Evolutionary conservation across 2,329 filamentous ascomycete species (phyloP).

Genomic region (Geosmithia putterillii): DNA sequence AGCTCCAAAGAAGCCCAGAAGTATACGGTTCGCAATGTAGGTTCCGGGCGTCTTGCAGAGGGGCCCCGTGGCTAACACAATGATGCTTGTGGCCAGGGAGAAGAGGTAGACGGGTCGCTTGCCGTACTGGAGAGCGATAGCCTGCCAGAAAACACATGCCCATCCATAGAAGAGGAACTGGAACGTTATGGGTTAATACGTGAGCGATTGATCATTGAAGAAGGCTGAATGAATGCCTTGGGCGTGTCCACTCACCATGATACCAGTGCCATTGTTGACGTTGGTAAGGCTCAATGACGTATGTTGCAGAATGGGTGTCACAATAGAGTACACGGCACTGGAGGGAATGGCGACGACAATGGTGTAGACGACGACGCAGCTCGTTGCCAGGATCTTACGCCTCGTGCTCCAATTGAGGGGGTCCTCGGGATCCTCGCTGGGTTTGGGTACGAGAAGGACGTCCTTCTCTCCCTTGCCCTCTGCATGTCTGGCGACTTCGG

Average conservation of each 20-base stretch:
- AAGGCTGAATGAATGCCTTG: no score
- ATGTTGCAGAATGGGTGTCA: constrained; percentile 12
- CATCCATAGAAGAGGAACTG: constrained; percentile 19
- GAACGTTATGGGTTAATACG: no score
- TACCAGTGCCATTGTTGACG: constrained; percentile 17
- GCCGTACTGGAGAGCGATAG: constrained; percentile 17
- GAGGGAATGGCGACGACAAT: constrained; percentile 9
- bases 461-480: constrained; percentile 5
- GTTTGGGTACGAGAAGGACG: constrained; percentile 11
- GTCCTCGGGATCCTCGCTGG: constrained; percentile 12
- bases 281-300: constrained; percentile 10
- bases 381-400: constrained; percentile 9
- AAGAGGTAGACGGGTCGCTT: constrained; percentile 16
- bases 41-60: constrained; percentile 10
- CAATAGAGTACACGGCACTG: constrained; percentile 16
- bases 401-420: constrained; percentile 12
- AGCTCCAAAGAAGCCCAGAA: constrained; percentile 13
- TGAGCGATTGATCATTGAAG: no score
- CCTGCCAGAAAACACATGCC: constrained; percentile 19
- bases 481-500: background rate
- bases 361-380: constrained; percentile 11
- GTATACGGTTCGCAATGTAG: constrained; percentile 14
- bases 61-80: constrained; percentile 14
- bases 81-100: constrained; percentile 10
- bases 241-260: constrained; percentile 3